These are phyloP conservation scores for Rutidosis leptorrhynchoides DNA, from an alignment of 129 eudicot species.

Conservation along the genomic window DNA sequence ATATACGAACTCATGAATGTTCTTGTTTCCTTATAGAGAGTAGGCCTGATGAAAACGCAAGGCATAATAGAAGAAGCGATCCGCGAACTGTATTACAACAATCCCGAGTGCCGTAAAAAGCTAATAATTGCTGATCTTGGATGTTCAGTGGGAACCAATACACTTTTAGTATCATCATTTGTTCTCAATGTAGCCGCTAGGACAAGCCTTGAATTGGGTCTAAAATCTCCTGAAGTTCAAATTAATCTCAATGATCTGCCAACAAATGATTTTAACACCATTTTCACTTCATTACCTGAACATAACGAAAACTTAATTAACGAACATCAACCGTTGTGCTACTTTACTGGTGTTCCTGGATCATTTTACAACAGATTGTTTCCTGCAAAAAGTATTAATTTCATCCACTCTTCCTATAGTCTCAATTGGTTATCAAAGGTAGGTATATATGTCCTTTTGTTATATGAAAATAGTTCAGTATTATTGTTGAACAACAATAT, in stretches of 20 bases:
- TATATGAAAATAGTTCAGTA: no score
- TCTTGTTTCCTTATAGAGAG: conserved; percentile 28
- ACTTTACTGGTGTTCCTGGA: conserved; percentile 57
- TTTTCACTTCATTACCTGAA: conserved; percentile 43
- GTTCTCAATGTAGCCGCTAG: conserved; percentile 32
- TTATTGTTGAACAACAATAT: no score
- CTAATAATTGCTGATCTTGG: conserved; percentile 68
- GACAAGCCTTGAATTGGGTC: conserved; percentile 29
- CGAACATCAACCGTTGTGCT: conserved; percentile 33
- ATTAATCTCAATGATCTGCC: conserved; percentile 71
- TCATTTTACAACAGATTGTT: conserved; percentile 61
- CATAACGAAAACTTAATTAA: conserved; percentile 27
- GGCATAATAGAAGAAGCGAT: conserved; percentile 16
- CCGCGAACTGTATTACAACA: conserved; percentile 3
- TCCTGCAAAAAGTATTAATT: conserved; percentile 42
- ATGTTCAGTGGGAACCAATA: conserved; percentile 75
- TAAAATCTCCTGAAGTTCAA: conserved; percentile 45
- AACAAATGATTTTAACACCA: conserved; percentile 63
- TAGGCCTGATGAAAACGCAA: conserved; percentile 19
- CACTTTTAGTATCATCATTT: conserved; percentile 40
- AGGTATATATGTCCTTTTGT: no score
- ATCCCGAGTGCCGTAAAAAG: conserved; percentile 12
- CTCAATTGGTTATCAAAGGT: conserved; percentile 70
- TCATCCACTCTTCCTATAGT: conserved; percentile 72
- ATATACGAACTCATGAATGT: no score